phyloP scores from a whole-genome alignment of 345 rosid genomes.

The Pistacia integerrima region DNA sequence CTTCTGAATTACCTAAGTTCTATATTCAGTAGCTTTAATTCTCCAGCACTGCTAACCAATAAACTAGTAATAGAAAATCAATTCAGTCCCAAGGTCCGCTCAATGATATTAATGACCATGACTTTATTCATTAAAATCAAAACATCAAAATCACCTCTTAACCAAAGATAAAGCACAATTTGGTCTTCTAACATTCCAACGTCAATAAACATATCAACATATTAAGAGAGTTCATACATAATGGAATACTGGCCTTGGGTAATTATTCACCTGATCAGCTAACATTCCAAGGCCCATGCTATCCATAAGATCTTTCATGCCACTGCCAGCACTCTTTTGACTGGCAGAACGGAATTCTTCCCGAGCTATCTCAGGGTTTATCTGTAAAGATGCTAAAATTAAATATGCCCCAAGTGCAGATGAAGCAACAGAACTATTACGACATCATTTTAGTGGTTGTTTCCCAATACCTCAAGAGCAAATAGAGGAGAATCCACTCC shows the following conservation, averaged over 20 bases:
- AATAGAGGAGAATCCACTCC: conserved; percentile 71
- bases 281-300: conserved; percentile 82
- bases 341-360: conserved; percentile 53
- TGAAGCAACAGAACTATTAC: conserved; percentile 7
- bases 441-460: background rate
- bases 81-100: background rate
- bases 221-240: background rate
- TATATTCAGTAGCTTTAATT: background rate
- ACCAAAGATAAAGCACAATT: too few species aligned
- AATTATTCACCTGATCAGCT: conserved; percentile 63
- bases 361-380: conserved; percentile 63
- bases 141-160: background rate
- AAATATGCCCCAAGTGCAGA: conserved; percentile 19
- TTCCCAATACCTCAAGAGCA: conserved; percentile 68
- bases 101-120: background rate
- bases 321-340: conserved; percentile 39
- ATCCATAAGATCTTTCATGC: conserved; percentile 63
- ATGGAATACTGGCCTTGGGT: background rate
- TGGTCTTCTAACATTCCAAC: too few species aligned
- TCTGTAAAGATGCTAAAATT: conserved; percentile 36
- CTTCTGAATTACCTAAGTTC: background rate
- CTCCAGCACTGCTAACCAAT: background rate
- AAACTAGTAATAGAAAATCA: background rate
- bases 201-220: background rate
- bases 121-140: background rate